phyloP scores from a whole-genome alignment of 768 basidiomycete genomes.

The Serendipita indica region DNA sequence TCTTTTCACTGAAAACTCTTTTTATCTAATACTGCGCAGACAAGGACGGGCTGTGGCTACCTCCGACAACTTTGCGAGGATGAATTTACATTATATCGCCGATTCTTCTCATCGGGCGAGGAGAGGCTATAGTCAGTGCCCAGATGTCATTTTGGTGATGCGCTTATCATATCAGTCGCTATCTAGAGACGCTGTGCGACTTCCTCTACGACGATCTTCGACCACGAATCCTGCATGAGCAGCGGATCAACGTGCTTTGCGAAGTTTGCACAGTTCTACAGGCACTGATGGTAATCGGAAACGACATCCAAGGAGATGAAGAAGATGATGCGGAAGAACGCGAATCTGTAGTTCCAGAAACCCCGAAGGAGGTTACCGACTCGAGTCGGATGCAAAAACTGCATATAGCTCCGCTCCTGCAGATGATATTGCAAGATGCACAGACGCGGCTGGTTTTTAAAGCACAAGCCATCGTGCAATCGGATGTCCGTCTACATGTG shows the following conservation, averaged over 20 bases:
- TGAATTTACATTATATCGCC: slow-evolving; percentile 72
- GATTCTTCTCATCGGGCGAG: slow-evolving; percentile 80
- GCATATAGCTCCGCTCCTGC: slow-evolving; percentile 66
- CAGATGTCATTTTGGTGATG: neutral
- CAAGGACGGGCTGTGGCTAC: slow-evolving; percentile 81
- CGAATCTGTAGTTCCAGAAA: slow-evolving; percentile 27
- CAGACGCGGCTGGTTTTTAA: slow-evolving; percentile 94
- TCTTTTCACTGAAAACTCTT: neutral
- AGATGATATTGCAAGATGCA: slow-evolving; percentile 89
- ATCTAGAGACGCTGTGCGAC: slow-evolving; percentile 84
- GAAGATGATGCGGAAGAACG: slow-evolving; percentile 21
- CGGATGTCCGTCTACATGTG: slow-evolving; percentile 71
- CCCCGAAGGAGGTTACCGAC: slow-evolving; percentile 20
- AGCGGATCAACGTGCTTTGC: slow-evolving; percentile 71
- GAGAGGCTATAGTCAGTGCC: slow-evolving; percentile 47
- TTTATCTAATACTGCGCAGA: slow-evolving; percentile 32
- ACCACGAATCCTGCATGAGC: slow-evolving; percentile 88
- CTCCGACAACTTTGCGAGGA: slow-evolving; percentile 82
- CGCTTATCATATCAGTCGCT: slow-evolving; percentile 37
- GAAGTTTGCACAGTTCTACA: slow-evolving; percentile 94
- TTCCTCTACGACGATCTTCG: slow-evolving; percentile 90
- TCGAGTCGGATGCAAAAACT: slow-evolving; percentile 36
- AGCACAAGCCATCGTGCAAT: slow-evolving; percentile 80
- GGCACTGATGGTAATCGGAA: slow-evolving; percentile 74
- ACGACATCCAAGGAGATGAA: slow-evolving; percentile 38